phyloP scores from a whole-genome alignment of 2,329 filamentous ascomycete species.

The Monosporascus sp. region DNA sequence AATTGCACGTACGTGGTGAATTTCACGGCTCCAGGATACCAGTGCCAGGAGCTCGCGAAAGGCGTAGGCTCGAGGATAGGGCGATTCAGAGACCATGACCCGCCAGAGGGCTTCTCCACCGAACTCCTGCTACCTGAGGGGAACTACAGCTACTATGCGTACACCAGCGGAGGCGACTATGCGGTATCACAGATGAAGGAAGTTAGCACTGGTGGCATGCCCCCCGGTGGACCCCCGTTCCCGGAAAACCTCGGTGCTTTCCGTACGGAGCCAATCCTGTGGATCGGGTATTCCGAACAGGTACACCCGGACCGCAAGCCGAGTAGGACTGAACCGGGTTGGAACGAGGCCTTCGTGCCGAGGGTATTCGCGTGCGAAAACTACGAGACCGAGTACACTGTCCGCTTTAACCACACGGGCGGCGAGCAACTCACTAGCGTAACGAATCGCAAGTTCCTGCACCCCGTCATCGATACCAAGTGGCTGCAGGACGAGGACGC shows the following conservation, averaged over 20 bases:
- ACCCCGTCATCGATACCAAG: constrained; percentile 29
- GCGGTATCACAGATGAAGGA: constrained; percentile 21
- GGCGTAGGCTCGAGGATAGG: constrained; percentile 21
- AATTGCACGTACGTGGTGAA: constrained; percentile 33
- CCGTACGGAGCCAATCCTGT: constrained; percentile 32
- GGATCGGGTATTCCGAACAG: constrained; percentile 29
- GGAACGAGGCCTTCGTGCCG: constrained; percentile 27
- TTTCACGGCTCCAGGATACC: constrained; percentile 34
- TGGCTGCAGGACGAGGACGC: constrained; percentile 21
- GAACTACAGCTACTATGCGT: constrained; percentile 27
- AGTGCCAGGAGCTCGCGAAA: constrained; percentile 29
- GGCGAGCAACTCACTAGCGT: constrained; percentile 24
- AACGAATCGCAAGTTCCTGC: constrained; percentile 17
- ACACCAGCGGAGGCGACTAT: constrained; percentile 29
- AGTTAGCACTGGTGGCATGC: constrained; percentile 25
- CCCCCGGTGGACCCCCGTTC: constrained; percentile 18
- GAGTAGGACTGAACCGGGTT: constrained; percentile 18
- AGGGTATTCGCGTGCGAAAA: constrained; percentile 33
- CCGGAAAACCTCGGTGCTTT: constrained; percentile 31
- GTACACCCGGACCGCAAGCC: constrained; percentile 13
- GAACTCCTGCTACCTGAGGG: constrained; percentile 28
- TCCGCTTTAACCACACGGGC: constrained; percentile 28
- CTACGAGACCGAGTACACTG: constrained; percentile 29
- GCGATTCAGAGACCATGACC: constrained; percentile 20
- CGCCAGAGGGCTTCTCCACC: constrained; percentile 24